Conservation (phyloP, 345 rosid species). For the Noccaea caerulescens region DNA sequence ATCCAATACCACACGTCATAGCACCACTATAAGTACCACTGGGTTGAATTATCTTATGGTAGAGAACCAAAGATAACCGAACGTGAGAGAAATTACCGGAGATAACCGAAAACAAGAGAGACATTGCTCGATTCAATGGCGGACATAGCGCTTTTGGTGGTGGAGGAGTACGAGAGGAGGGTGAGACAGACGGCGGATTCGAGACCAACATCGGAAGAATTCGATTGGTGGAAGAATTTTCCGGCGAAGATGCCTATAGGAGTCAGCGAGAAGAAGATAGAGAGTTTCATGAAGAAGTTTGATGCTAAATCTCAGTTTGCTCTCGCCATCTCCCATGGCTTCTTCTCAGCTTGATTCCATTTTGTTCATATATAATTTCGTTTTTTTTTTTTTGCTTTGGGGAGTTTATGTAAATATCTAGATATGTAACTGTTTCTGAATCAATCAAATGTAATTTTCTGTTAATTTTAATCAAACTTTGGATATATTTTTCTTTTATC, state of each 20-base stretch:
- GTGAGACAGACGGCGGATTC: slow-evolving; percentile 25
- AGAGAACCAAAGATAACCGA: slow-evolving; percentile 33
- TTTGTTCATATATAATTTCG: slow-evolving; percentile 20
- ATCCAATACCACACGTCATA: slow-evolving; percentile 30
- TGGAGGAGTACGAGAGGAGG: slow-evolving; percentile 45
- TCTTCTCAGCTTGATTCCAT: slow-evolving; percentile 40
- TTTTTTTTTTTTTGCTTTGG: neutral
- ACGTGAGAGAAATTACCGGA: slow-evolving; percentile 16
- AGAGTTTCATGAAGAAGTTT: slow-evolving; percentile 34
- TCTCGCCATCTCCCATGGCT: slow-evolving; percentile 35
- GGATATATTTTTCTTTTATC: neutral
- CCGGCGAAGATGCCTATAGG: slow-evolving; percentile 37
- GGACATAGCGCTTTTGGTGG: slow-evolving; percentile 46
- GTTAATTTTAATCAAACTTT: slow-evolving; percentile 1
- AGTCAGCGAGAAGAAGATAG: slow-evolving; percentile 36
- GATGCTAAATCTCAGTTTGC: slow-evolving; percentile 42
- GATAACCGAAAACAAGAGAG: slow-evolving; percentile 21
- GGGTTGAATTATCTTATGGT: neutral
- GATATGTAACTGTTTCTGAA: neutral
- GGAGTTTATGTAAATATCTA: slow-evolving; percentile 17
- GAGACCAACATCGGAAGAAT: slow-evolving; percentile 13
- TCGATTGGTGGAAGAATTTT: slow-evolving; percentile 21
- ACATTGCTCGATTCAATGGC: slow-evolving; percentile 27
- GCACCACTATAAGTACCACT: slow-evolving; percentile 32
- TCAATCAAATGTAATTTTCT: slow-evolving; percentile 28